Evolutionary conservation across 192 early-diverging fungal genomes (phyloP), one percentile per base, ranked within the genome.

Genomic region (Coemansia nantahalensis): DNA sequence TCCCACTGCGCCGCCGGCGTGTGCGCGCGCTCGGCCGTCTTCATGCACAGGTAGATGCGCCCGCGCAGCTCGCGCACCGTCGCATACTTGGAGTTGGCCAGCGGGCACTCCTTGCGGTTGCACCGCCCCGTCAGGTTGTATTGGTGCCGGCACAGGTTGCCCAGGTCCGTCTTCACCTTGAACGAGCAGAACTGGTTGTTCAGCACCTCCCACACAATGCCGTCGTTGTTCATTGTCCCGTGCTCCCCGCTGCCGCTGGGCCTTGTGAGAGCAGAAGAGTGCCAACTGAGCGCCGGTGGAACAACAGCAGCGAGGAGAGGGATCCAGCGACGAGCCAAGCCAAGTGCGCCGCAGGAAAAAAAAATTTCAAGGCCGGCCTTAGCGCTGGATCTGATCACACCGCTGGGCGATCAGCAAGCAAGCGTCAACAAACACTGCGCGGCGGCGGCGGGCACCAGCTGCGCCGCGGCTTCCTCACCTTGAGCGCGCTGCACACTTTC

Each of bases 111-210:
- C 56, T 89, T 89, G 15, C 91, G 82, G 78, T 86, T 93, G 82
- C 95, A 98, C 32, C 94, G 86, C 21, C 95, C 95, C 2, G 94
- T 93, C 7, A 97, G 88, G 74, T 97, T 98, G 79, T 93, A 91
- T 53, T 90, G 88, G 67, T 96, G 94, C 54, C 93, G 84, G 78
- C 95, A 98, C 50, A 98, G 94, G 68, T 85, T 93, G 46, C 87
- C 87, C 34, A 84, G 84, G 47, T 79, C 74, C 16, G 94, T 94
- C 87, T 93, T 94, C 80, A 95, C 86, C 89, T 97, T 98, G 83
- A 86, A 98, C 14, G 93, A 94, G 60, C 95, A 98, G 66, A 98
- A 98, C 65, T 95, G 86, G 79, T 91, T 85, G 66, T 91, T 93
- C 45, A 98, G 92, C 41, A 93, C 89, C 58, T 91, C 84, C 95